phyloP scores from a whole-genome alignment of 805 yeast species.

The Myxozyma monticola region DNA sequence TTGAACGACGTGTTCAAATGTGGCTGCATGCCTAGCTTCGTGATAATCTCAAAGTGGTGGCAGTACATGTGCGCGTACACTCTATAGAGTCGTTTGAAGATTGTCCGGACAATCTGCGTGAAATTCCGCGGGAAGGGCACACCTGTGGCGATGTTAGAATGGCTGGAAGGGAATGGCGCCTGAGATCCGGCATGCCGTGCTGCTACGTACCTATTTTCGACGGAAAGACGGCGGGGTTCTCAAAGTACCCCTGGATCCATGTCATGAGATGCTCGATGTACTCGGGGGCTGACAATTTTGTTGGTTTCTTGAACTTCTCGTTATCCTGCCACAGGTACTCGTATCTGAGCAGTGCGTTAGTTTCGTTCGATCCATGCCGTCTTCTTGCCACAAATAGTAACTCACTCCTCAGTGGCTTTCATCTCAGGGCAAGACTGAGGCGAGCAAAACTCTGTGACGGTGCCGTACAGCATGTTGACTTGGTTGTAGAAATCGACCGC shows the following conservation, averaged over 20 bases:
- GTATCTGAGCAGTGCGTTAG: slow-evolving; percentile 9
- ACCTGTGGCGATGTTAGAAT: slow-evolving; percentile 4
- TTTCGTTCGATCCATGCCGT: neutral
- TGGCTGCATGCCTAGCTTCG: slow-evolving; percentile 87
- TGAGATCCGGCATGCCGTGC: neutral
- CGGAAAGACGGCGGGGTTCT: slow-evolving; percentile 88
- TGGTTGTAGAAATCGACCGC: slow-evolving; percentile 97
- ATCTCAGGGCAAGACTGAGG: slow-evolving; percentile 93
- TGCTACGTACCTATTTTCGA: slow-evolving; percentile 60
- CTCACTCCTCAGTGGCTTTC: slow-evolving; percentile 95
- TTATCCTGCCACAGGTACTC: slow-evolving; percentile 96
- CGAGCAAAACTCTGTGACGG: slow-evolving; percentile 94
- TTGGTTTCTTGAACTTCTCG: slow-evolving; percentile 63
- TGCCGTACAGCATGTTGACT: slow-evolving; percentile 92
- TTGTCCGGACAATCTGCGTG: slow-evolving; percentile 73
- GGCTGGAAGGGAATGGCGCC: neutral
- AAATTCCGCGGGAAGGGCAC: slow-evolving; percentile 91
- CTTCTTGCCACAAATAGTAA: neutral
- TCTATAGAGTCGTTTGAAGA: slow-evolving; percentile 86
- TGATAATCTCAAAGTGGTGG: slow-evolving; percentile 94
- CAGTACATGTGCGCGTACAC: slow-evolving; percentile 97
- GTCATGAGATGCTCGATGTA: slow-evolving; percentile 90
- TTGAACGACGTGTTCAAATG: slow-evolving; percentile 92
- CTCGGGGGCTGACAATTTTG: slow-evolving; percentile 89
- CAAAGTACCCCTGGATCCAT: slow-evolving; percentile 93